Base-by-base conservation (phyloP, 2,329 filamentous ascomycete genomes). In the Aspergillus sp. region DNA sequence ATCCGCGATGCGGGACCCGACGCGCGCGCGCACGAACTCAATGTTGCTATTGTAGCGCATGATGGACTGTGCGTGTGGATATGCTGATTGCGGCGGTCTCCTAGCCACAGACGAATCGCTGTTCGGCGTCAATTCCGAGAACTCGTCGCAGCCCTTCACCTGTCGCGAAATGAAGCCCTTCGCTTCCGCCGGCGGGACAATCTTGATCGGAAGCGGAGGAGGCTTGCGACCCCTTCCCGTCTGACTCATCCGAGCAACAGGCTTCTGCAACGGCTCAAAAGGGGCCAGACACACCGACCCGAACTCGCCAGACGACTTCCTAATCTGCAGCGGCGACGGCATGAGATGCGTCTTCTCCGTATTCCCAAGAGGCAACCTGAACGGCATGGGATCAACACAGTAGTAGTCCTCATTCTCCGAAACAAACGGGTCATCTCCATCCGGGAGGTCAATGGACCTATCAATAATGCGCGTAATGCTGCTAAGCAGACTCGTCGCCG, bases 391-490 rank as follows among this genome's bases (percentile, higher is more conserved):
- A n/a, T 1, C 4, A 7, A n/a, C 16, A 10, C 17, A 13, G 7
- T 42, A 29, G 10, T 26, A 17, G 11, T 19, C 15, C 7, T 43
- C 38, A 3, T 32, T 29, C 17, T 44, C 43, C 5, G 39, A 44
- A 8, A 57, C 20, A 24, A 57, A 55, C 2, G 48, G 51, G 29
- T 56, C 53, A 3, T 49, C 45, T 1, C 34, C 35, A 2, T 28
- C 15, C 14, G 34, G 19, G 19, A 22, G 34, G 2, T 37, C 29
- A 5, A 53, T 32, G 2, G 46, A 44, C 14, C 35, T 42, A 17
- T 56, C 47, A n/a, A 56, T 50, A 38, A 56, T 44, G 2, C 45
- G 44, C 3, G 44, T 46, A 8, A 57, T 43, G 24, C 38, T 44
- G 10, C 30, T 43, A 8, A 51, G 39, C 12, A 55, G 36, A 26